Evolutionary conservation across 2,329 filamentous ascomycete genomes (phyloP).

Genomic region (Bipolaris victoriae): DNA sequence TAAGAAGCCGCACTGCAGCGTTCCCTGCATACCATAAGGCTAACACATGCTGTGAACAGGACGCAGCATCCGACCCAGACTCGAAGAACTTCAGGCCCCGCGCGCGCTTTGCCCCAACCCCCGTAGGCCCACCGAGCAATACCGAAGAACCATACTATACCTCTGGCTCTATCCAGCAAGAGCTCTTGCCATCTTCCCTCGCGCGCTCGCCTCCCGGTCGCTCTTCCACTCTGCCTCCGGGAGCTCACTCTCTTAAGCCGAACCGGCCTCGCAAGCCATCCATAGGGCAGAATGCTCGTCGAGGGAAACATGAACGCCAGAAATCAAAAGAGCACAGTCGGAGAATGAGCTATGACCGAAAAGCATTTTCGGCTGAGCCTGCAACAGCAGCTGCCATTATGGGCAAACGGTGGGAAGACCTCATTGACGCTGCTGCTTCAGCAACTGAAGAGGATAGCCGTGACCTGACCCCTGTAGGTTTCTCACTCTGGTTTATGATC

Average conservation of each 20-base stretch:
- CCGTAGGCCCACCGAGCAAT: conserved; percentile 74
- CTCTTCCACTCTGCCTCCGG: conserved; percentile 84
- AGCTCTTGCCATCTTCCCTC: conserved; percentile 82
- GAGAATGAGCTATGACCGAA: conserved; percentile 75
- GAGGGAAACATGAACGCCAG: conserved; percentile 79
- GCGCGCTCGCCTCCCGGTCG: conserved; percentile 82
- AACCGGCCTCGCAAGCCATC: conserved; percentile 84
- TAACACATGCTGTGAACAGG: conserved; percentile 39
- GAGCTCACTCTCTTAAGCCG: conserved; percentile 74
- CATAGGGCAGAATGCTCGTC: conserved; percentile 77
- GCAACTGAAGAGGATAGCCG: conserved; percentile 89
- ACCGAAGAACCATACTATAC: conserved; percentile 50
- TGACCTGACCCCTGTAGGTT: conserved; percentile 83
- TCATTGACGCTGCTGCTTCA: conserved; percentile 92
- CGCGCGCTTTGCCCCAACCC: conserved; percentile 50
- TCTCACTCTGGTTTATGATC: conserved; percentile 11
- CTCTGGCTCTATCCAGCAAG: conserved; percentile 67
- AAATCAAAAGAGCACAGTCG: conserved; percentile 77
- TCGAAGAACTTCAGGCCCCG: conserved; percentile 47
- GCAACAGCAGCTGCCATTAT: conserved; percentile 71
- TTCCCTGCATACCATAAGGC: conserved; percentile 14
- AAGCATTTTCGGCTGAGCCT: conserved; percentile 86
- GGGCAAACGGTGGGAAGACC: conserved; percentile 93
- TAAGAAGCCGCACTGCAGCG: conserved; percentile 28
- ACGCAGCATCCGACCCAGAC: conserved; percentile 48